Evolutionary conservation across 257 asterid species (phyloP), one percentile per base, ranked within the genome.

Genomic region (Nicotiana paniculata): DNA sequence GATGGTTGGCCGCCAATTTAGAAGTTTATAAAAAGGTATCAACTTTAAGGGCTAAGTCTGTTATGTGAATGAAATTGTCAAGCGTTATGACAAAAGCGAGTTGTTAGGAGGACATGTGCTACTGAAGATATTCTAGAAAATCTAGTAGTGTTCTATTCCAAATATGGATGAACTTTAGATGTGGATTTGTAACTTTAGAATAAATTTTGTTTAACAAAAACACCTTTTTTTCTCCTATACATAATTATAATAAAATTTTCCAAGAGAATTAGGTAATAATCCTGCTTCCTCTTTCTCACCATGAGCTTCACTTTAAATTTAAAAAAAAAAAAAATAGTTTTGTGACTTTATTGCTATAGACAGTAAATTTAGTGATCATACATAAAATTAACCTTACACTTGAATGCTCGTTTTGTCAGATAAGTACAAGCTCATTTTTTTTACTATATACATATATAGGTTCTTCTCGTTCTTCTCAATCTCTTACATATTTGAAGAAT

Each of bases 1-100:
- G 62, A 74, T 48, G 8, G 43, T 6, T 74, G 79, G 79, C 79
- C 62, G 62, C 79, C 79, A 74, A 48, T 74, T 26, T 74, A 48
- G 79, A 74, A 74, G 79, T 24, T 24, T 15, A 46, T 74, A 0
- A 13, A 74, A 74, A 74, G 62, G 59, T 9, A 46, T 43, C 61
- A 28, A 74, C 79, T 74, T 74, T 74, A 74, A 1, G 15, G 59
- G 58, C 2, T 48, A 26, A 32, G 12, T 21, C 24, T 21, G 4
- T 17, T 70, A 21, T 46, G 59, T 24, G 61, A 72, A 72, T 21
- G 79, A 72, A 24, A 46, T 43, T 72, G 59, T 53, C 54, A 43
- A 4, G 28, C 1, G 13, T 69, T 74, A 74, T 21, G 62, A 15
- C 39, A 48, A 74, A 74, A 12, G 39, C 39, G 6, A 24, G 61